These are phyloP conservation scores for Syzygium oleosum DNA, from an alignment of 345 rosid genomes.

Conservation along the genomic window DNA sequence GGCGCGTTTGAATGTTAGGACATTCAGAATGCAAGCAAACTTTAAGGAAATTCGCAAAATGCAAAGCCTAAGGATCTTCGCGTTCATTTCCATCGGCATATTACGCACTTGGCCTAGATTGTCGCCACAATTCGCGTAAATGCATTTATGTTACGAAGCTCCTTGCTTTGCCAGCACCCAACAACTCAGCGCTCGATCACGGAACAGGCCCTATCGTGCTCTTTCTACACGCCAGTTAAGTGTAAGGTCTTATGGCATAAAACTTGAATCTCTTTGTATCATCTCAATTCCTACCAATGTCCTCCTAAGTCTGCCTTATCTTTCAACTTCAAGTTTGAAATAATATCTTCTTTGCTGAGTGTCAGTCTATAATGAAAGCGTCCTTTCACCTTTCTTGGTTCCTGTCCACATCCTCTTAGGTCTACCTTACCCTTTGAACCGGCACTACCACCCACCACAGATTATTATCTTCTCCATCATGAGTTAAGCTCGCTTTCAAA, in stretches of 20 bases:
- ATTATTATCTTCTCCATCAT: background rate
- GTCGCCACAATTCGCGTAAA: background rate
- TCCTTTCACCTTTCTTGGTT: background rate
- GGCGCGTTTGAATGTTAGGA: background rate
- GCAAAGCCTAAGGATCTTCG: background rate
- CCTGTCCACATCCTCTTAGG: background rate
- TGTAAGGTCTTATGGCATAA: background rate
- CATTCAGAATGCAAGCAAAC: background rate
- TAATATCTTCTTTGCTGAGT: background rate
- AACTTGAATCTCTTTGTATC: background rate
- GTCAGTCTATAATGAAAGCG: background rate
- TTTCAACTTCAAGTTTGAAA: background rate
- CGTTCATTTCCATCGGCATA: background rate
- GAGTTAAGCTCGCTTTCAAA: background rate
- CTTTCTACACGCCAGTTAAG: background rate
- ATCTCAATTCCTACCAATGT: background rate
- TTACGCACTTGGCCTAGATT: background rate
- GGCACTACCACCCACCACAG: background rate
- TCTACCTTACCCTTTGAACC: background rate
- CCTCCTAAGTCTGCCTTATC: background rate
- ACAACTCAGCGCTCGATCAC: fast-evolving
- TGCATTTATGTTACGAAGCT: background rate
- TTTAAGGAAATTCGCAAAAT: background rate
- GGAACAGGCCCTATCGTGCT: background rate
- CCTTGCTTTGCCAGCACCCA: background rate